phyloP scores from a whole-genome alignment of 2,329 filamentous ascomycete genomes.

The Colletotrichum sp. region DNA sequence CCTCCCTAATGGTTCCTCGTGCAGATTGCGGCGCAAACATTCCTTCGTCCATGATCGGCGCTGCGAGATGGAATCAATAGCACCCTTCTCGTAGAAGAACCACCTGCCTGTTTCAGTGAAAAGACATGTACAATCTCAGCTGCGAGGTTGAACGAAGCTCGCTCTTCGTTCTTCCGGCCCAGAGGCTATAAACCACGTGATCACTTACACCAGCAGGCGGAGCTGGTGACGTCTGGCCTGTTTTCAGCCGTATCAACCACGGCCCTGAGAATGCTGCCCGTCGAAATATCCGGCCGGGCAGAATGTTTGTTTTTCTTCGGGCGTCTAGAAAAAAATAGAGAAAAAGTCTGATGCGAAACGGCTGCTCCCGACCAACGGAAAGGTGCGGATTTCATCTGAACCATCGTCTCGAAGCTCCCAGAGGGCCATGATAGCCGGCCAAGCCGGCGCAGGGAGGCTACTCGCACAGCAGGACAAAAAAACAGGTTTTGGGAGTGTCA shows the following conservation, averaged over 20 bases:
- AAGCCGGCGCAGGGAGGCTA: conserved; percentile 14
- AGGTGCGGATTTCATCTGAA: conserved; percentile 5
- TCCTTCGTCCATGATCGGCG: not conserved
- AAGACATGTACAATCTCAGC: not conserved
- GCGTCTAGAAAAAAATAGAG: not conserved
- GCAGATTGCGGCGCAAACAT: not conserved
- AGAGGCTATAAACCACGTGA: not conserved
- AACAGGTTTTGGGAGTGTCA: conserved; percentile 22
- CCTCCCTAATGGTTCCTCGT: not conserved
- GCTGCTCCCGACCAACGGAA: not conserved
- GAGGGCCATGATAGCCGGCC: conserved; percentile 8
- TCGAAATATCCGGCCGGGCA: not conserved
- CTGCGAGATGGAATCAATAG: not conserved
- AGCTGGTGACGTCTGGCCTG: not conserved
- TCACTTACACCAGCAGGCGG: not conserved
- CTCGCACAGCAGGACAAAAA: conserved; percentile 15
- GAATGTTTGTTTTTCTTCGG: not conserved
- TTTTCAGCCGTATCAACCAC: not conserved
- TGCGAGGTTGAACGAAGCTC: not conserved
- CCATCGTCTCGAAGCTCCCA: not conserved
- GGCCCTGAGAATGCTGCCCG: not conserved
- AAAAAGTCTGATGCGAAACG: not conserved
- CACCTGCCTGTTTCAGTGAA: not conserved
- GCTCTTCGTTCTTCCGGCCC: not conserved
- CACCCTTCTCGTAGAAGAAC: not conserved